A percentile compares a stretch with the other conserved stretches of the same genome.
Evolutionary conservation across 805 yeast species (phyloP).

Genomic region (Myxozyma melibiosi): DNA sequence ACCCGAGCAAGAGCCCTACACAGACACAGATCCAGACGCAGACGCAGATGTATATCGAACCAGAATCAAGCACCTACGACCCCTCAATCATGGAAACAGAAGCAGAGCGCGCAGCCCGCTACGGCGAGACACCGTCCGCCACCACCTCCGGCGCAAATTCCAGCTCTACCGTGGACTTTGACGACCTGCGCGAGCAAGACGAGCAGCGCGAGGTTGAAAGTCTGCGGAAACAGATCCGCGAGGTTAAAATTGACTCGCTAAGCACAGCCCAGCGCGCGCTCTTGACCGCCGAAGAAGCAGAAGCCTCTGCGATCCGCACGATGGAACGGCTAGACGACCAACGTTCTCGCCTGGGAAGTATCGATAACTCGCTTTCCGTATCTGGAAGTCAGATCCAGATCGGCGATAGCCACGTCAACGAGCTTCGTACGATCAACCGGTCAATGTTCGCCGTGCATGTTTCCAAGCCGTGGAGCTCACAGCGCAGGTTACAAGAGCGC

Average conservation of each 20-base stretch:
- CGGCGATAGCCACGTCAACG: constrained; percentile 80
- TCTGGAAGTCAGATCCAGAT: constrained; percentile 80
- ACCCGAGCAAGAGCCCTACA: not conserved
- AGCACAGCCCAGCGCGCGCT: constrained; percentile 84
- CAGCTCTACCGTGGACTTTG: constrained; percentile 9
- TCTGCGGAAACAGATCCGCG: constrained; percentile 82
- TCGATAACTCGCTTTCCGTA: constrained; percentile 73
- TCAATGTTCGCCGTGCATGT: constrained; percentile 79
- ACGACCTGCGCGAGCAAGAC: constrained; percentile 9
- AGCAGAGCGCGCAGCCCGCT: constrained; percentile 22
- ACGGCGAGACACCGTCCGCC: constrained; percentile 1
- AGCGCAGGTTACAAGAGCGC: constrained; percentile 68
- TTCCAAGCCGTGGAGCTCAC: constrained; percentile 84
- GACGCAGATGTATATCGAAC: not conserved
- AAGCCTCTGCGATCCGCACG: constrained; percentile 74
- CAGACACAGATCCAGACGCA: constrained; percentile 1
- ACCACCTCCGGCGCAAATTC: not conserved
- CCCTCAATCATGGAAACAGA: constrained; percentile 35
- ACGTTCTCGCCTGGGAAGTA: constrained; percentile 76
- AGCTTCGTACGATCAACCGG: constrained; percentile 76
- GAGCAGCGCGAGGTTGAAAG: constrained; percentile 56
- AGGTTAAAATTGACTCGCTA: constrained; percentile 83
- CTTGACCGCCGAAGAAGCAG: constrained; percentile 69
- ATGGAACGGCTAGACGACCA: constrained; percentile 93
- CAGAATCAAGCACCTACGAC: constrained; percentile 17